Evolutionary conservation across 805 yeast species (phyloP).

Genomic region (Candida insectalens): DNA sequence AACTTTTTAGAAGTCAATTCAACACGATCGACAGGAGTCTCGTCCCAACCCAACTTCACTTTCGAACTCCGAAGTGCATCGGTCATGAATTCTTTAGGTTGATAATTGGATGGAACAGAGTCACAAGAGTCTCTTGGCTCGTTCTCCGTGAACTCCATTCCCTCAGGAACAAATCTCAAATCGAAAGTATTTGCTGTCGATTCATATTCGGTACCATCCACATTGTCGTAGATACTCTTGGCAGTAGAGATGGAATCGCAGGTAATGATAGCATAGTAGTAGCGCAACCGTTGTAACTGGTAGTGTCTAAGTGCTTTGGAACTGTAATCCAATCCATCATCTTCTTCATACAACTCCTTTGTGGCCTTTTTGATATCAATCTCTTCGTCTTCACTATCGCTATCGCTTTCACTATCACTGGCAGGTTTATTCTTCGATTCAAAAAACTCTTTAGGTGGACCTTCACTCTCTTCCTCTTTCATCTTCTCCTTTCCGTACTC

Average conservation of each 20-base stretch:
- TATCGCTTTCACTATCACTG: conserved; percentile 28
- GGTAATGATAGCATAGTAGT: conserved; percentile 82
- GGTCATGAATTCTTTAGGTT: conserved; percentile 75
- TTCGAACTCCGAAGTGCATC: conserved; percentile 95
- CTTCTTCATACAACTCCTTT: conserved; percentile 57
- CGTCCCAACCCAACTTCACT: conserved; percentile 97
- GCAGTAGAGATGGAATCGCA: conserved; percentile 75
- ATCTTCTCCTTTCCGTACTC: conserved; percentile 90
- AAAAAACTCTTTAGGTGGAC: conserved; percentile 86
- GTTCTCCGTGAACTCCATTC: conserved; percentile 67
- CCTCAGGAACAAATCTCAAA: conserved; percentile 87
- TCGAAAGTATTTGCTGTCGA: conserved; percentile 93
- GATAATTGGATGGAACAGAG: conserved; percentile 66
- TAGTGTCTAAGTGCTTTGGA: conserved; percentile 77
- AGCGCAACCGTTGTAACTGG: conserved; percentile 86
- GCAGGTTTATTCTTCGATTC: conserved; percentile 31
- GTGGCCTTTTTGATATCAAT: conserved; percentile 48
- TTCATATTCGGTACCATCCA: conserved; percentile 95
- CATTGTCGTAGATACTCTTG: conserved; percentile 63
- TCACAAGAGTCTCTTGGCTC: conserved; percentile 66
- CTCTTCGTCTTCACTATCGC: conserved; percentile 32
- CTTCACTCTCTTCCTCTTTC: conserved; percentile 82
- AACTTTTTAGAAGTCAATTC: conserved; percentile 72
- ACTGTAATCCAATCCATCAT: conserved; percentile 73
- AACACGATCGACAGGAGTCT: conserved; percentile 85